phyloP scores from a whole-genome alignment of 2,329 filamentous ascomycete genomes.

The Raffaelea deltoideospora region DNA sequence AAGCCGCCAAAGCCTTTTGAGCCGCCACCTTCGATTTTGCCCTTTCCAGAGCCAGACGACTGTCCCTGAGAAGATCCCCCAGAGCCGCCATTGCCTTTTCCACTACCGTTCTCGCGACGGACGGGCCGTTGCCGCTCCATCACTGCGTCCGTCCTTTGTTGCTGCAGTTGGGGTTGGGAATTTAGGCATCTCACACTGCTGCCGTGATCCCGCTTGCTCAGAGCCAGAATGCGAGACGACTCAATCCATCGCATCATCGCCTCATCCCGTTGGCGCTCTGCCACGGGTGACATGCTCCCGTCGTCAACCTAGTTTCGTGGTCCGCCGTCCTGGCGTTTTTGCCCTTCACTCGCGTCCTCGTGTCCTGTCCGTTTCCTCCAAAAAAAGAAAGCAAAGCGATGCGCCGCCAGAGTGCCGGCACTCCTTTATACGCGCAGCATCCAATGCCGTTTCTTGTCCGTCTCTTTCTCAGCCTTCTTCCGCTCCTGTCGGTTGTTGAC shows the following conservation, averaged over 20 bases:
- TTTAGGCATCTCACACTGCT: no score
- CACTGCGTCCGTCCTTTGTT: conserved; percentile 3
- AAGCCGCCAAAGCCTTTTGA: no score
- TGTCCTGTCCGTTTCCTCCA: conserved; percentile 13
- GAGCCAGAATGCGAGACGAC: conserved; percentile 1
- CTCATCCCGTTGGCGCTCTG: conserved; percentile 3
- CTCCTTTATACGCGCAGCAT: conserved; percentile 3
- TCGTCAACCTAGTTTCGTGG: no score
- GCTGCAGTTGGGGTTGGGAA: no score
- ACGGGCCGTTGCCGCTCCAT: background rate
- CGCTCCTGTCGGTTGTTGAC: no score
- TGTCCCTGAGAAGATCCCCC: no score
- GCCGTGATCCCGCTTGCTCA: background rate
- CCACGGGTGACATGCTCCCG: conserved; percentile 16
- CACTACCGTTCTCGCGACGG: conserved; percentile 1
- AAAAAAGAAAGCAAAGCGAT: conserved; percentile 2
- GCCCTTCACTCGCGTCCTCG: no score
- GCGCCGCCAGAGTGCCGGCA: conserved; percentile 8
- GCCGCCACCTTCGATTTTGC: no score
- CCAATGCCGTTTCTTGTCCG: no score
- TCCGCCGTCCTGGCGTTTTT: no score
- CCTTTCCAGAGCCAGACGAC: no score
- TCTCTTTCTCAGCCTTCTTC: no score
- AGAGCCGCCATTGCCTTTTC: conserved; percentile 1
- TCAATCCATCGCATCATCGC: conserved; percentile 6